These are phyloP conservation scores for Stevia rebaudiana DNA, from an alignment of 140 eudicot genomes.

Conservation along the genomic window DNA sequence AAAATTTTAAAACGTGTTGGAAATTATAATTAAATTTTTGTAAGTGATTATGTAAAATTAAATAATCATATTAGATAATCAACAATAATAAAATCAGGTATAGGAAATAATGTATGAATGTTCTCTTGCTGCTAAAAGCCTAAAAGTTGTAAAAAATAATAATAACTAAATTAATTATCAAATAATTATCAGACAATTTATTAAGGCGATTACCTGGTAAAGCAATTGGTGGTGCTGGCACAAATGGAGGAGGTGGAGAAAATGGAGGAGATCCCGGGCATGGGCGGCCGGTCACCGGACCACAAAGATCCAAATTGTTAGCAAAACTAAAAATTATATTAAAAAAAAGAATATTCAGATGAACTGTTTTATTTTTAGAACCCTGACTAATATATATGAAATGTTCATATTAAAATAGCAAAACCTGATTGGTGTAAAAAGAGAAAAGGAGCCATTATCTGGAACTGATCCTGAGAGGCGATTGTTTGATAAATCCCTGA, in stretches of 20 bases:
- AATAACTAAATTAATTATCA: neutral
- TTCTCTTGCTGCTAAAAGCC: neutral
- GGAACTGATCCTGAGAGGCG: conserved; percentile 83
- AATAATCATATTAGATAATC: neutral
- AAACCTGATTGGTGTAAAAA: conserved; percentile 83
- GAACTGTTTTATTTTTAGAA: neutral
- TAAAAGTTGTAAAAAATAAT: neutral
- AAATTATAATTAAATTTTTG: neutral
- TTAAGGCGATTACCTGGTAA: conserved; percentile 45
- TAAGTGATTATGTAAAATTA: neutral
- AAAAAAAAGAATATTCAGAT: neutral
- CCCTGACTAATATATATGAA: neutral
- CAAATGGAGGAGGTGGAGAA: conserved; percentile 93
- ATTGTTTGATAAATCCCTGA: conserved; percentile 85
- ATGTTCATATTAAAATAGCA: conserved; percentile 6
- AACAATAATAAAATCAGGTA: neutral
- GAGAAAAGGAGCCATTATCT: conserved; percentile 87
- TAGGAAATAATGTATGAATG: neutral
- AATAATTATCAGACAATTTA: neutral
- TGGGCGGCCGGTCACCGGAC: conserved; percentile 87
- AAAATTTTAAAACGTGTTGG: neutral
- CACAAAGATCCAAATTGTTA: conserved; percentile 77
- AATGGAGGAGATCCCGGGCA: conserved; percentile 98
- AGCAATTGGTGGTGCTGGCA: conserved; percentile 56
- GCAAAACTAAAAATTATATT: conserved; percentile 53